Percentiles rank a stretch among this genome's conserved stretches.
These are phyloP conservation scores for Alternaria gaisen DNA, from an alignment of 2,329 filamentous ascomycete genomes.

Conservation along the genomic window DNA sequence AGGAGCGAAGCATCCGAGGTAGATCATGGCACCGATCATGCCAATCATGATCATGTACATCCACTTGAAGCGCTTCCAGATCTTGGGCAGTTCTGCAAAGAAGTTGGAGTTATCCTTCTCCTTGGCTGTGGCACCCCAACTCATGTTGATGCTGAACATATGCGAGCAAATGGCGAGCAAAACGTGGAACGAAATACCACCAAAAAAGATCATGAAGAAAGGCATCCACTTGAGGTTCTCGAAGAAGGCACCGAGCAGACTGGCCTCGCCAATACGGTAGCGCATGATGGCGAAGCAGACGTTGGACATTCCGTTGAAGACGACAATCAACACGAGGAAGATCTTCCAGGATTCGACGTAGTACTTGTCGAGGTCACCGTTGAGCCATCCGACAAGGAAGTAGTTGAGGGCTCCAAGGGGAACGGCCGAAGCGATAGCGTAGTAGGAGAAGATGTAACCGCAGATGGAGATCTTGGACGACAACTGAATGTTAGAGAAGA, in stretches of 20 bases:
- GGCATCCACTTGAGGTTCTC: conserved; percentile 71
- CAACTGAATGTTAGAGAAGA: conserved; percentile 67
- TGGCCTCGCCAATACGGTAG: conserved; percentile 66
- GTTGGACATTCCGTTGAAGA: conserved; percentile 70
- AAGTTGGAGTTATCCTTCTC: conserved; percentile 84
- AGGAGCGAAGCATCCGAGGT: conserved; percentile 74
- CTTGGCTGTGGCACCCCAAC: conserved; percentile 83
- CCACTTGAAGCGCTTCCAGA: conserved; percentile 77
- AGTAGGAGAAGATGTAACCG: conserved; percentile 74
- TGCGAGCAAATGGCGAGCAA: conserved; percentile 79
- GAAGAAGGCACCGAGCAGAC: conserved; percentile 59
- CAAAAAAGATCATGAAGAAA: conserved; percentile 79
- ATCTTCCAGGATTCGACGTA: conserved; percentile 77
- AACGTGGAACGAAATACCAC: conserved; percentile 80
- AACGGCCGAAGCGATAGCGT: conserved; percentile 72
- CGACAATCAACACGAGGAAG: conserved; percentile 67
- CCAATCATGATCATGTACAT: conserved; percentile 71
- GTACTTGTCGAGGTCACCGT: conserved; percentile 78
- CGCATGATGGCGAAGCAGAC: conserved; percentile 67
- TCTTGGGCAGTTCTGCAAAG: conserved; percentile 82
- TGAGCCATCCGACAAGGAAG: conserved; percentile 74
- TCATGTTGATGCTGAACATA: conserved; percentile 87
- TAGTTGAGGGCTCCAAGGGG: conserved; percentile 73
- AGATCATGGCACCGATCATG: conserved; percentile 67
- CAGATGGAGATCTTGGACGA: conserved; percentile 75